phyloP scores from a whole-genome alignment of 192 early-diverging fungal genomes.

The Umbelopsis sp. region DNA sequence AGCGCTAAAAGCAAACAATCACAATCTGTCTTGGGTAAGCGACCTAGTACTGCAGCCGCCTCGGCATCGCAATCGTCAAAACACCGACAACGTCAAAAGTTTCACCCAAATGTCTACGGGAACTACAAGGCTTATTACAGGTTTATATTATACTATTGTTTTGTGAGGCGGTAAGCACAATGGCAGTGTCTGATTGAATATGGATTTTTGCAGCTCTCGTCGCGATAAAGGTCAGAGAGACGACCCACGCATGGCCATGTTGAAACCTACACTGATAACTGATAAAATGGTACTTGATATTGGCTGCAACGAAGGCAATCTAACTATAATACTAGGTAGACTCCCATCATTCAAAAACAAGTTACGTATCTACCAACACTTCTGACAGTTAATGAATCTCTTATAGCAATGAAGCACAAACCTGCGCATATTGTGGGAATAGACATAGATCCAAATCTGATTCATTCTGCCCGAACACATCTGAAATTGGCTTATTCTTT shows the following conservation, averaged over 20 bases:
- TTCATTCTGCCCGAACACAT: conserved; percentile 55
- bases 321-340: conserved; percentile 62
- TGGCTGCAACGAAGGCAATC: conserved; percentile 75
- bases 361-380: too few relatives aligned
- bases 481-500: conserved; percentile 48
- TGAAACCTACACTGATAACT: conserved; percentile 52
- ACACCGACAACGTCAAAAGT: not conserved
- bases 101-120: conserved; percentile 35
- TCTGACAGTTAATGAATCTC: too few relatives aligned
- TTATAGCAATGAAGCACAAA: conserved; percentile 49
- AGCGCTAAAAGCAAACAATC: not conserved
- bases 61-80: not conserved
- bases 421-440: conserved; percentile 66
- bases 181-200: not conserved
- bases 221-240: conserved; percentile 25
- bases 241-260: conserved; percentile 61
- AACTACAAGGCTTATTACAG: conserved; percentile 67
- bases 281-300: conserved; percentile 70
- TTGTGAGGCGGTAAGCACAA: too few relatives aligned
- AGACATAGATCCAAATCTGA: conserved; percentile 71
- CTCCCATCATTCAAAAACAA: too few relatives aligned
- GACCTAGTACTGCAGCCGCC: not conserved
- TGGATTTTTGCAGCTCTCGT: conserved; percentile 1
- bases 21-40: not conserved
- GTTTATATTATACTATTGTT: conserved; percentile 26